These are phyloP conservation scores for Pyrus bretschneideri DNA, from an alignment of 306 rosid genomes.

Conservation along the genomic window DNA sequence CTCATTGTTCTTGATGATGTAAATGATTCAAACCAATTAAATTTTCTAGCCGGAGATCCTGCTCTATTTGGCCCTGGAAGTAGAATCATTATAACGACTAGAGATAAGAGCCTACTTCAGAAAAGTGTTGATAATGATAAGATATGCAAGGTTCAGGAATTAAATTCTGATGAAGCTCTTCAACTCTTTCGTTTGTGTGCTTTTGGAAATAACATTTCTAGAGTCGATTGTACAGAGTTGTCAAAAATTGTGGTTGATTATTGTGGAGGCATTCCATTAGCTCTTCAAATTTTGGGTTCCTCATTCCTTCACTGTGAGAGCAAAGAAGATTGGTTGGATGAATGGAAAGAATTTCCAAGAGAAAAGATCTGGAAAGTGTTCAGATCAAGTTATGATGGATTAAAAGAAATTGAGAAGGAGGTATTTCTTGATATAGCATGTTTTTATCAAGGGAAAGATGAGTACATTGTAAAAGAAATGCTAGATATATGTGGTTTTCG, in stretches of 20 bases:
- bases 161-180: background rate
- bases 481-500: background rate
- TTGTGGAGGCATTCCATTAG: background rate
- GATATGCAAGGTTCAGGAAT: background rate
- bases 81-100: background rate
- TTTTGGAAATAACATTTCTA: background rate
- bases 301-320: background rate
- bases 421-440: background rate
- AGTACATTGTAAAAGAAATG: accelerated
- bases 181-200: background rate
- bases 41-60: background rate
- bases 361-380: background rate
- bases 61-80: background rate
- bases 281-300: background rate
- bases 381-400: background rate
- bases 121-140: background rate
- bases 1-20: slow-evolving; percentile 14
- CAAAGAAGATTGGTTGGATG: background rate
- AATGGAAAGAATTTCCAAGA: accelerated
- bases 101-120: background rate
- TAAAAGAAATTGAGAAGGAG: background rate
- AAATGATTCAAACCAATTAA: background rate
- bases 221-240: background rate
- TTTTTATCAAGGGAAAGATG: background rate
- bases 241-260: background rate